These are phyloP conservation scores for Phytophthora litchii DNA, from an alignment of 352 stramenopile species.

Conservation along the genomic window DNA sequence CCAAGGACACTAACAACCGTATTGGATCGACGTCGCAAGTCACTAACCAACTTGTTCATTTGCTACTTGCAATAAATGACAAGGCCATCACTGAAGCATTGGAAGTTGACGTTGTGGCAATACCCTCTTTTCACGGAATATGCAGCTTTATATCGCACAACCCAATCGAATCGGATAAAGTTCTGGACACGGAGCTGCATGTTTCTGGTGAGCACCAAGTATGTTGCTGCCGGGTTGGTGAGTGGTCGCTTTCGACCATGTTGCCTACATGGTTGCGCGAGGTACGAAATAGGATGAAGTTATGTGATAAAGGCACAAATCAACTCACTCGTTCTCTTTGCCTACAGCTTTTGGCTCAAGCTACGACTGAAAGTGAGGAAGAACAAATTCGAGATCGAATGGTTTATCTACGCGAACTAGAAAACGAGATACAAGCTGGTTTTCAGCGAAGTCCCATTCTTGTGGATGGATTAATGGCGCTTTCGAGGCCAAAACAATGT, in stretches of 20 bases:
- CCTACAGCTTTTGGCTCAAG: slow-evolving; percentile 22
- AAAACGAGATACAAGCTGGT: slow-evolving; percentile 18
- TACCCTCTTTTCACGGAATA: neutral
- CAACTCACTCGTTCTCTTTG: slow-evolving; percentile 1
- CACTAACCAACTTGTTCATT: slow-evolving; percentile 25
- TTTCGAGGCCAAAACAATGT: slow-evolving; percentile 20
- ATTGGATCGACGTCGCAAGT: neutral
- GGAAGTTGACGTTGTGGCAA: neutral
- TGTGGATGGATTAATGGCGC: slow-evolving; percentile 20
- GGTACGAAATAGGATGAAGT: slow-evolving; percentile 9
- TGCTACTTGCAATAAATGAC: slow-evolving; percentile 10
- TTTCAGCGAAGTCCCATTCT: slow-evolving; percentile 26
- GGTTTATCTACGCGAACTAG: slow-evolving; percentile 7
- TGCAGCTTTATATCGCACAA: slow-evolving; percentile 29
- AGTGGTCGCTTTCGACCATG: slow-evolving; percentile 28
- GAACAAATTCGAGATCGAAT: slow-evolving; percentile 22
- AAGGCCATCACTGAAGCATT: neutral
- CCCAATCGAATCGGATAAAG: slow-evolving; percentile 3
- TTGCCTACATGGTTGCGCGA: slow-evolving; percentile 26
- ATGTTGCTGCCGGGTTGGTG: slow-evolving; percentile 7
- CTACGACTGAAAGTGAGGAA: slow-evolving; percentile 24
- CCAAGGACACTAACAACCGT: neutral
- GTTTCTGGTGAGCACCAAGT: neutral
- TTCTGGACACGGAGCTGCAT: neutral
- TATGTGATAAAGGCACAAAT: neutral